phyloP scores from a whole-genome alignment of 495 filamentous ascomycete species.

The Penicillium coffeae region DNA sequence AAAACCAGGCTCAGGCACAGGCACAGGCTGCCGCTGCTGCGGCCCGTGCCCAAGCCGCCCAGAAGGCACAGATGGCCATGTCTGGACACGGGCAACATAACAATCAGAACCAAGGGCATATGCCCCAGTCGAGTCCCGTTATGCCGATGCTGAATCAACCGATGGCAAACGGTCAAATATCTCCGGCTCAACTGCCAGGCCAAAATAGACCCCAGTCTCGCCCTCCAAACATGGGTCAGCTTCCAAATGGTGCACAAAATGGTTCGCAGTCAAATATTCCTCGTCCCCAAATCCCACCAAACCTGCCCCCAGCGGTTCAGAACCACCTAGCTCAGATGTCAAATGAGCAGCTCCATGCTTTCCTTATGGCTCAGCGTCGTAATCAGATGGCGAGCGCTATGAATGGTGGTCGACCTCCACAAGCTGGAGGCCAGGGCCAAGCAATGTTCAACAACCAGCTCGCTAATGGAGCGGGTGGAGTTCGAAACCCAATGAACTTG shows the following conservation, averaged over 20 bases:
- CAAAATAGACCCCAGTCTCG: slow-evolving; percentile 39
- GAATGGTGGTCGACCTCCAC: slow-evolving; percentile 30
- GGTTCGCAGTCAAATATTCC: slow-evolving; percentile 29
- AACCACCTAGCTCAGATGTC: slow-evolving; percentile 35
- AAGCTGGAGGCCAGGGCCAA: slow-evolving; percentile 32
- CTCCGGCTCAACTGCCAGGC: slow-evolving; percentile 35
- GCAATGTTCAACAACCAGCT: slow-evolving; percentile 36
- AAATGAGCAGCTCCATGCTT: slow-evolving; percentile 32
- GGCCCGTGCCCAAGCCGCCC: slow-evolving; percentile 40
- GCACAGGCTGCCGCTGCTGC: slow-evolving; percentile 40
- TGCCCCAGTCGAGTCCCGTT: slow-evolving; percentile 47
- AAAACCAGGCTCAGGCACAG: slow-evolving; percentile 30
- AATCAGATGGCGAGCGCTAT: slow-evolving; percentile 26
- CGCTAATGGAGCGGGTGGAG: slow-evolving; percentile 28
- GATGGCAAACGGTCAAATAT: slow-evolving; percentile 47
- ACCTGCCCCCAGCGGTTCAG: slow-evolving; percentile 32
- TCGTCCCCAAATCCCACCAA: slow-evolving; percentile 33
- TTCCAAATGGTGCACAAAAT: slow-evolving; percentile 26
- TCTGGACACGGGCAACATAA: slow-evolving; percentile 35
- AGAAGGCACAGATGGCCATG: slow-evolving; percentile 49
- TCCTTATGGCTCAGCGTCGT: slow-evolving; percentile 36
- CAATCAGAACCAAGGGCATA: slow-evolving; percentile 35
- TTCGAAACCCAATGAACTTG: slow-evolving; percentile 31
- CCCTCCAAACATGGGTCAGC: slow-evolving; percentile 31
- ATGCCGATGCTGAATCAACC: slow-evolving; percentile 61